Percentiles rank a stretch among this genome's conserved stretches.
These are phyloP conservation scores for Bimuria novae-zelandiae DNA, from an alignment of 2,329 filamentous ascomycete species.

Conservation along the genomic window DNA sequence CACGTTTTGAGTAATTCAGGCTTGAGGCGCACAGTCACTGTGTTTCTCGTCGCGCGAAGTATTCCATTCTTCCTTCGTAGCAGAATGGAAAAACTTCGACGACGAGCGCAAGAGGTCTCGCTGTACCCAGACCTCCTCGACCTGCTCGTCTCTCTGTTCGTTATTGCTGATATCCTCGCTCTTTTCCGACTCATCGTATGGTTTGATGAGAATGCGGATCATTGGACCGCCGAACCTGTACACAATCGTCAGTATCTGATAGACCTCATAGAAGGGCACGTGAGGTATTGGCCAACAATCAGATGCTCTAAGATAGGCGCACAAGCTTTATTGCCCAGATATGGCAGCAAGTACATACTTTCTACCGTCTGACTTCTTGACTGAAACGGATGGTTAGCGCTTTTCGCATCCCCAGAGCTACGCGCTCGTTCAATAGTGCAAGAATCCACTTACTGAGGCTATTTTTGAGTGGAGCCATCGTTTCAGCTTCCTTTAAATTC, in stretches of 20 bases:
- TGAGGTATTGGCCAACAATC: too few species aligned
- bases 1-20: not conserved
- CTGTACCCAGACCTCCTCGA: not conserved
- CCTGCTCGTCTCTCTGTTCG: not conserved
- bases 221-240: not conserved
- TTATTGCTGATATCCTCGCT: not conserved
- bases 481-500: too few species aligned
- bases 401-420: too few species aligned
- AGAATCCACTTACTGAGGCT: too few species aligned
- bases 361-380: too few species aligned
- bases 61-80: conserved; percentile 8
- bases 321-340: too few species aligned
- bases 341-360: too few species aligned
- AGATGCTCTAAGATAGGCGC: too few species aligned
- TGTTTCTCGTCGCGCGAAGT: not conserved
- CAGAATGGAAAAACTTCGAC: conserved; percentile 10
- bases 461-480: too few species aligned
- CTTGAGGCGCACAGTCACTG: not conserved
- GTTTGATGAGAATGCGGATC: not conserved
- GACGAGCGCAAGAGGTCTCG: not conserved
- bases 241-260: not conserved
- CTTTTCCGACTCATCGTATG: not conserved
- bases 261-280: not conserved
- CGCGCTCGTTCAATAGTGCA: too few species aligned
- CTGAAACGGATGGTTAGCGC: too few species aligned